phyloP scores from a whole-genome alignment of 495 filamentous ascomycete genomes.

The Cladorrhinum samala region DNA sequence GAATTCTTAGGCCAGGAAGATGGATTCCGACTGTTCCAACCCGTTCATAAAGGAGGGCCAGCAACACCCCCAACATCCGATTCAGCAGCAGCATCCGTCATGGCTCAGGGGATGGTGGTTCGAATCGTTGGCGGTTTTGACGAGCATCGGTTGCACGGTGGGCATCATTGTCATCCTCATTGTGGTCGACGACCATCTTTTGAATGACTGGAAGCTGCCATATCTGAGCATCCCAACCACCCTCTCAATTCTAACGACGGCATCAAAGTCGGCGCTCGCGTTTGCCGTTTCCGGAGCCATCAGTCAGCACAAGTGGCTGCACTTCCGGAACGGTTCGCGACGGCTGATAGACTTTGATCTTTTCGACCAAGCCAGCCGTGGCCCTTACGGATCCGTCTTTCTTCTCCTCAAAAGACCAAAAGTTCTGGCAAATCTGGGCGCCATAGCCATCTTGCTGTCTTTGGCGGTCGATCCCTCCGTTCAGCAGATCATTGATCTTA shows the following conservation, averaged over 20 bases:
- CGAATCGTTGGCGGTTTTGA: not conserved
- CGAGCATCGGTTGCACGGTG: not conserved
- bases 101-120: not conserved
- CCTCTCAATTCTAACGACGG: not conserved
- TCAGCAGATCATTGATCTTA: not conserved
- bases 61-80: too few species aligned
- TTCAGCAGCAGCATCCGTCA: too few species aligned
- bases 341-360: not conserved
- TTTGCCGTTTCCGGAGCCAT: not conserved
- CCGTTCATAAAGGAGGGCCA: too few species aligned
- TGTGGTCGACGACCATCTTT: not conserved
- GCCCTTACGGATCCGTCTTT: not conserved
- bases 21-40: too few species aligned
- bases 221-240: not conserved
- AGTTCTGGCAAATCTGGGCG: not conserved
- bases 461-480: not conserved
- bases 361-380: not conserved
- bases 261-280: not conserved
- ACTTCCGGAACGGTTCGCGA: not conserved
- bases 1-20: too few species aligned
- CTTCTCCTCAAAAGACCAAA: not conserved
- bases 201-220: not conserved
- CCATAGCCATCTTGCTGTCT: not conserved
- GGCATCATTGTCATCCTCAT: not conserved
- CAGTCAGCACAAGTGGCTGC: slow-evolving; percentile 2